These are phyloP conservation scores for Spinacia oleracea DNA, from an alignment of 179 eudicot genomes.

Conservation along the genomic window DNA sequence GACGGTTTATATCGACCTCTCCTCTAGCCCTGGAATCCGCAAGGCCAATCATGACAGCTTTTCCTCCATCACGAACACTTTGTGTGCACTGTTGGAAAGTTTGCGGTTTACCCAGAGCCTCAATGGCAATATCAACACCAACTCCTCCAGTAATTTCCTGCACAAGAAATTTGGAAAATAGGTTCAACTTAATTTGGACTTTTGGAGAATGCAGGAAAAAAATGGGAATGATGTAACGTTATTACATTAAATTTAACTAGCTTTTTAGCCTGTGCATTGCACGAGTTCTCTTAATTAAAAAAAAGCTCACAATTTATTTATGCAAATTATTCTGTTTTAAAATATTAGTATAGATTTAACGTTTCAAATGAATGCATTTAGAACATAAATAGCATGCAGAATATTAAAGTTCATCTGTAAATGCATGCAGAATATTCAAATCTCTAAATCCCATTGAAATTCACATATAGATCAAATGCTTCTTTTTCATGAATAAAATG, in stretches of 20 bases:
- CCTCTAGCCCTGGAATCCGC: slow-evolving; percentile 74
- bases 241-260: neutral
- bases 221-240: slow-evolving; percentile 1
- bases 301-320: too few relatives aligned
- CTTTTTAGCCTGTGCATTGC: too few relatives aligned
- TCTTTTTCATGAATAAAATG: neutral
- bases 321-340: too few relatives aligned
- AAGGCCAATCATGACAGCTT: slow-evolving; percentile 99
- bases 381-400: neutral
- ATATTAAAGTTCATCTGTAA: neutral
- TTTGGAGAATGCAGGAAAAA: too few relatives aligned
- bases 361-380: neutral
- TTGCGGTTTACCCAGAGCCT: slow-evolving; percentile 84
- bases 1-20: slow-evolving; percentile 95
- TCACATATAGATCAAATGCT: neutral
- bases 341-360: too few relatives aligned
- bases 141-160: slow-evolving; percentile 94
- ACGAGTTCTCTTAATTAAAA: too few relatives aligned
- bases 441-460: neutral
- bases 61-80: slow-evolving; percentile 97
- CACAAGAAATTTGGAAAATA: slow-evolving; percentile 1
- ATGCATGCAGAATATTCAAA: neutral
- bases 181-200: neutral
- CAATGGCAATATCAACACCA: slow-evolving; percentile 93
- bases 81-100: slow-evolving; percentile 94